Evolutionary conservation across 495 filamentous ascomycete genomes (phyloP), one percentile per base, ranked within the genome.

Genomic region (Xylaria scruposa): DNA sequence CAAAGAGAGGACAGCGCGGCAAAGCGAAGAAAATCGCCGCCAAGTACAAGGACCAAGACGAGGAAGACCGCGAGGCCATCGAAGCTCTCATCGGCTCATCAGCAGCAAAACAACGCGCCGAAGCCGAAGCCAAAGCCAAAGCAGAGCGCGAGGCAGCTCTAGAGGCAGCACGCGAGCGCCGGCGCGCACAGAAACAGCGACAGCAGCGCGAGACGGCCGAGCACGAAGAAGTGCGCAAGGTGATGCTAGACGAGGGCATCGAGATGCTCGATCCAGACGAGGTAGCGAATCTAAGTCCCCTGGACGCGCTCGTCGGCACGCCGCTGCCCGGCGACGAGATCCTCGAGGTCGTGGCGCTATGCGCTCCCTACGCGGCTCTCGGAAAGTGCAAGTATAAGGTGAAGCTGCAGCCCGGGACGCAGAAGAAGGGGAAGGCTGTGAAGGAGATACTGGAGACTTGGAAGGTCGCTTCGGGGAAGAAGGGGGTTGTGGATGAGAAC

Each of bases 31-130:
- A 97, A 77, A 88, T 92, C 0, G 93, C 94, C 33, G 82, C 87
- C 59, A 98, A 98, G 82, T 99, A 99, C 80, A 94, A 93, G 42
- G 86, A 97, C 75, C 96, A 99, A 86, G 94, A 97, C 76, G 94
- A 97, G 21, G 94, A 96, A 77, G 96, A 99, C 73, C 92, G 94
- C 51, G 89, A 87, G 44, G 85, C 95, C 1, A 94, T 94, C 67
- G 90, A 97, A 77, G 87, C 88, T 19, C 85, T 98, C 19, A 90
- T 97, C 13, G 96, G 96, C 51, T 90, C 92, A 15, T 84, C 89
- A 66, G 88, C 89, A 1, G 86, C 83, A 0, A 80, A 79, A 13
- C 80, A 86, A 74, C 85, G 86, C 40, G 86, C 83, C 21, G 82
- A 87, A 70, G 86, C 85, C 42, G 86, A 87, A 73, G 87, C 85